Base-by-base conservation (phyloP, 805 yeast genomes). In the Scheffersomyces amazonensis region DNA sequence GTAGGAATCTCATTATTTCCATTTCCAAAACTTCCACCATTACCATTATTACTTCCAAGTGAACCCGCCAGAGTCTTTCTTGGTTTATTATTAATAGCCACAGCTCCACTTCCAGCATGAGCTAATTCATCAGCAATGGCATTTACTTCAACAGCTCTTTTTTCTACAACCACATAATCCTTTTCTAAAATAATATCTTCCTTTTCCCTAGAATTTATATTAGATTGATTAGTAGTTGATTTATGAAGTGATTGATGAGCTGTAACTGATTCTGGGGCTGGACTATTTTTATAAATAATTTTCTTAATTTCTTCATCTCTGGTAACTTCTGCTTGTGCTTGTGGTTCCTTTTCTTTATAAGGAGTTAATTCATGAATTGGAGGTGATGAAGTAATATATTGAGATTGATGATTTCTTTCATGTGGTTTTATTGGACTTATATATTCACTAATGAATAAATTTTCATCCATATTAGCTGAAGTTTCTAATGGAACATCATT, bases 141-240 rank as follows among this genome's bases (percentile, higher is more conserved):
- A 65, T 91, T 91, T 7, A 91, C 95, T 56, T 93, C 98, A 3
- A 91, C 97, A 0, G 93, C 87, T 35, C 95, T 76, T 58, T 91
- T 93, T 58, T 91, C 98, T 20, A 91, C 90, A 28, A 91, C 95
- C 23, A 91, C 98, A 51, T 91, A 91, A 53, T 89, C 97, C 47
- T 79, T 81, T 50, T 88, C 96, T 40, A 81, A 64, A 18, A 75
- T 70, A 16, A 74, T 53, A 37, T 80, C 85, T 16, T 71, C 62
- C 43, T 60, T 47, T 28, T 48, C 49, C 27, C 30, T 37, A 20
- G 24, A 12, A 11, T 20, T 36, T 3, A 36, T 10, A 31, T 46
- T 39, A 29, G 46, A 33, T 16, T n/a, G n/a, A n/a, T n/a, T n/a
- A 40, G 15, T 21, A 28, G 37, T 22, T 3, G 43, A 19, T 22